Conservation (phyloP, 441 rosid genomes). For the Manihot esculenta region DNA sequence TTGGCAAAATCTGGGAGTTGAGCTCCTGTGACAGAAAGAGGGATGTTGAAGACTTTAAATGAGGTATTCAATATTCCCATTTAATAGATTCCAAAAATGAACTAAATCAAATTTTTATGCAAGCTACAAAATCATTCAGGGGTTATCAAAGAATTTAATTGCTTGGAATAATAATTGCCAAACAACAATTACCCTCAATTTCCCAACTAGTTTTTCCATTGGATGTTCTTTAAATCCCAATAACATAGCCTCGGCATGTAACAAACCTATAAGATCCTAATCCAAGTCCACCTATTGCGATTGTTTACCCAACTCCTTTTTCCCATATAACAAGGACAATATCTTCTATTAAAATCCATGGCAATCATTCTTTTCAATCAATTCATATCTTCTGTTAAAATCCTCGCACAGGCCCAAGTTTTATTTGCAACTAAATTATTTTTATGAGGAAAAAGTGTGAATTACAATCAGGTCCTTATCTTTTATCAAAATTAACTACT, state of each 20-base stretch:
- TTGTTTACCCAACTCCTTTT: too few relatives aligned
- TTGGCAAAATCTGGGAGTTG: conserved; percentile 48
- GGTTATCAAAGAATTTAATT: neutral
- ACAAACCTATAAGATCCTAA: neutral
- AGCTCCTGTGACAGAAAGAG: conserved; percentile 43
- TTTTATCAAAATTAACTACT: too few relatives aligned
- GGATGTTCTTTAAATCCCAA: neutral
- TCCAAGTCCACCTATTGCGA: neutral
- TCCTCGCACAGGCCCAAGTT: too few relatives aligned
- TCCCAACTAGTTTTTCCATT: neutral
- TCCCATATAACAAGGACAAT: too few relatives aligned
- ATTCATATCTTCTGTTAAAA: too few relatives aligned
- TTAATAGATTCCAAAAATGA: neutral
- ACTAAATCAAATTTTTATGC: neutral
- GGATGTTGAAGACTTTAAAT: conserved; percentile 8
- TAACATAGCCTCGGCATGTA: neutral
- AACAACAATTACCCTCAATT: neutral
- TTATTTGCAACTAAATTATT: too few relatives aligned
- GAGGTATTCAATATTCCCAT: neutral
- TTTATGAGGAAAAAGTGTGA: too few relatives aligned
- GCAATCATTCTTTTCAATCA: too few relatives aligned
- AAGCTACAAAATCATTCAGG: neutral
- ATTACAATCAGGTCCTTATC: too few relatives aligned
- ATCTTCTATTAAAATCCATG: too few relatives aligned
- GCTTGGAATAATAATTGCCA: neutral